These are phyloP conservation scores for Candida insectalens DNA, from an alignment of 805 yeast genomes.

Conservation along the genomic window DNA sequence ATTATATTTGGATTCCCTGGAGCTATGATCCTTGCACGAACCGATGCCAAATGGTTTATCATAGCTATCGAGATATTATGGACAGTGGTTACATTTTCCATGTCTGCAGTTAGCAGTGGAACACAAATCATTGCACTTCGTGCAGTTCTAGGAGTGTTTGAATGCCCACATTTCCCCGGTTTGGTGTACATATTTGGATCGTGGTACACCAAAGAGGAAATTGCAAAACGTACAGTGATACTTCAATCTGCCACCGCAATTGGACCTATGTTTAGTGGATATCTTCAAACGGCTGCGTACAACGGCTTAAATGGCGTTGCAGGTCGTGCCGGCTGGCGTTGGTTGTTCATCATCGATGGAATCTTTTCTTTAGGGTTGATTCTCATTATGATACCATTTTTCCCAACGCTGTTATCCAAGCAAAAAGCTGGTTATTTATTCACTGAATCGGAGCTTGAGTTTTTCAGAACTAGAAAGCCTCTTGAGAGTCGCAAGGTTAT, in stretches of 20 bases:
- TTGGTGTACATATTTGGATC: slow-evolving; percentile 29
- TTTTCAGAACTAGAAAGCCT: too few relatives aligned
- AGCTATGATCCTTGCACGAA: slow-evolving; percentile 16
- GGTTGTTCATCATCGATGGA: slow-evolving; percentile 48
- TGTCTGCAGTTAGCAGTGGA: slow-evolving; percentile 16
- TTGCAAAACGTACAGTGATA: slow-evolving; percentile 30
- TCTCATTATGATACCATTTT: too few relatives aligned
- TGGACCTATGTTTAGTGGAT: slow-evolving; percentile 35
- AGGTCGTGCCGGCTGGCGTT: slow-evolving; percentile 40
- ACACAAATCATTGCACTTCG: slow-evolving; percentile 32
- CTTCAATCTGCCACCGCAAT: slow-evolving; percentile 30
- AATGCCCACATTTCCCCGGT: slow-evolving; percentile 32
- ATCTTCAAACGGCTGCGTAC: slow-evolving; percentile 32
- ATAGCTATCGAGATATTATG: slow-evolving; percentile 19
- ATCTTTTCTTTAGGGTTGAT: slow-evolving; percentile 38
- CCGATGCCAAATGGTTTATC: slow-evolving; percentile 14
- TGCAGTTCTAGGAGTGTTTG: slow-evolving; percentile 34
- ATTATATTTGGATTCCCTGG: slow-evolving; percentile 26
- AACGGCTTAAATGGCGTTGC: slow-evolving; percentile 18
- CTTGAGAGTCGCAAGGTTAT: too few relatives aligned
- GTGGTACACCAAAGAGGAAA: slow-evolving; percentile 35
- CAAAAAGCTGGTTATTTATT: too few relatives aligned
- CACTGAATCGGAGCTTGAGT: too few relatives aligned
- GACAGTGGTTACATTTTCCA: slow-evolving; percentile 20
- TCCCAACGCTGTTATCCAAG: too few relatives aligned